These are phyloP conservation scores for Clitoria ternatea DNA, from an alignment of 306 rosid genomes.

Conservation along the genomic window DNA sequence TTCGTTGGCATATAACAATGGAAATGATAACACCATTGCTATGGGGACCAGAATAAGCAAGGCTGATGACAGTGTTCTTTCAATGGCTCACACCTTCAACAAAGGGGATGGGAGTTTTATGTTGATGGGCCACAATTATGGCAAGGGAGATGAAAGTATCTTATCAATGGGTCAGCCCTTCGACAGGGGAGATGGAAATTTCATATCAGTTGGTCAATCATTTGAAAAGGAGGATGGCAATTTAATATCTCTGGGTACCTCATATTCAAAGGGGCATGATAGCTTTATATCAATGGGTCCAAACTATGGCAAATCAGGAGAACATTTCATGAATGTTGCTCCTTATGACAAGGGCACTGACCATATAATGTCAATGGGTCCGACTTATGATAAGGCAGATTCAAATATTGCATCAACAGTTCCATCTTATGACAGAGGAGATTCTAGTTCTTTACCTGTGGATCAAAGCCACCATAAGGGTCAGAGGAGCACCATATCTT, in stretches of 20 bases:
- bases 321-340: conserved; percentile 55
- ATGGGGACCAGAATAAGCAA: conserved; percentile 52
- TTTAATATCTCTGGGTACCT: conserved; percentile 57
- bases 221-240: conserved; percentile 59
- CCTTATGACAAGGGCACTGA: conserved; percentile 51
- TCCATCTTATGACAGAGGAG: conserved; percentile 51
- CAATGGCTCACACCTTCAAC: conserved; percentile 55
- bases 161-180: conserved; percentile 70
- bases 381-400: conserved; percentile 52
- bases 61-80: conserved; percentile 50
- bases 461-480: conserved; percentile 51
- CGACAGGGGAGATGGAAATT: conserved; percentile 62
- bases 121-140: conserved; percentile 65
- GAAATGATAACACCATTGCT: conserved; percentile 39
- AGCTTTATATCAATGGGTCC: conserved; percentile 58
- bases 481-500: conserved; percentile 61
- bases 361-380: conserved; percentile 51
- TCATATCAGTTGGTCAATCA: conserved; percentile 74
- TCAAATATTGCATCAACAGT: conserved; percentile 44
- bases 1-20: conserved; percentile 52
- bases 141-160: conserved; percentile 48
- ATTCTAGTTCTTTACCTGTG: conserved; percentile 47
- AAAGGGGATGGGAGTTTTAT: conserved; percentile 67
- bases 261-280: conserved; percentile 62
- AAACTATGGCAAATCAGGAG: conserved; percentile 52